These are phyloP conservation scores for Bocquillonia castaneifolia DNA, from an alignment of 441 rosid species.

Conservation along the genomic window DNA sequence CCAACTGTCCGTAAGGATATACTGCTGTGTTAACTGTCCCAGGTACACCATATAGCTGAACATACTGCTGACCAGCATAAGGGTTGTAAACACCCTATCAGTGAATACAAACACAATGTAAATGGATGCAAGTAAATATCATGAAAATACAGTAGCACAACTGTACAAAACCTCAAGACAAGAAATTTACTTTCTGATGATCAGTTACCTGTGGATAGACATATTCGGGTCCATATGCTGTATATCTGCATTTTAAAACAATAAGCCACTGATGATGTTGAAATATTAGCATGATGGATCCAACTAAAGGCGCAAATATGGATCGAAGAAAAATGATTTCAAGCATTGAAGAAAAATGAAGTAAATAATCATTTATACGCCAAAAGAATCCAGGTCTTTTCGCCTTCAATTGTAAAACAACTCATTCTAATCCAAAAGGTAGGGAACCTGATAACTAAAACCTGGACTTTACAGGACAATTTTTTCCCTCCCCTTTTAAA, in stretches of 20 bases:
- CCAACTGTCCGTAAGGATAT: conserved; percentile 69
- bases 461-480: conserved; percentile 1
- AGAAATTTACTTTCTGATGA: not conserved
- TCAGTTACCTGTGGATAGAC: conserved; percentile 64
- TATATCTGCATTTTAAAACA: conserved; percentile 49
- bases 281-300: too few species aligned
- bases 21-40: conserved; percentile 51
- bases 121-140: conserved; percentile 20
- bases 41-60: conserved; percentile 77
- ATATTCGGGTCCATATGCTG: conserved; percentile 72
- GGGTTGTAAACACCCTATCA: conserved; percentile 74
- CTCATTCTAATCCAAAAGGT: conserved; percentile 15
- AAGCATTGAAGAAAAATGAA: conserved; percentile 2
- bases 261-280: not conserved
- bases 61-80: conserved; percentile 75
- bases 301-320: not conserved
- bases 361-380: not conserved
- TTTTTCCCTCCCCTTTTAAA: conserved; percentile 16
- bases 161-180: not conserved
- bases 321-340: not conserved
- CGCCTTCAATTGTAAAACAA: conserved; percentile 13
- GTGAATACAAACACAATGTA: conserved; percentile 16
- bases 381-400: not conserved
- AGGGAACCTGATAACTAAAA: conserved; percentile 23
- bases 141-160: conserved; percentile 1